Conservation (phyloP, 2,329 filamentous ascomycete species). For the Pestalotiopsis sp. region DNA sequence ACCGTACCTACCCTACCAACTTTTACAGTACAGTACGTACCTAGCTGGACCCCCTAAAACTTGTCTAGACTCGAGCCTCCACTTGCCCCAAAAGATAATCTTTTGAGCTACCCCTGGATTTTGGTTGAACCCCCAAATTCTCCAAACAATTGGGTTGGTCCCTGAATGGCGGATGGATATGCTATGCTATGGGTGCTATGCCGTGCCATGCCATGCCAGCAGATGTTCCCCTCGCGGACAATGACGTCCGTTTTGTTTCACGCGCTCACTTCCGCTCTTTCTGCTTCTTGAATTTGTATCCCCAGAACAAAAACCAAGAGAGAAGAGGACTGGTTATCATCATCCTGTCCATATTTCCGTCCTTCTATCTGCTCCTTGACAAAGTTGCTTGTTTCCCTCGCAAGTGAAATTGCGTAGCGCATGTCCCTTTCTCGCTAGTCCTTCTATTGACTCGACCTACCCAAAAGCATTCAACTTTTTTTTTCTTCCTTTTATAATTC, state of each 20-base stretch:
- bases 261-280: background rate
- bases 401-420: background rate
- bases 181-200: too few species aligned
- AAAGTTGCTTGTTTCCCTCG: background rate
- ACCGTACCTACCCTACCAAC: too few species aligned
- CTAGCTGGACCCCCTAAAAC: background rate
- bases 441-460: background rate
- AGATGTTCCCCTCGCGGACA: background rate
- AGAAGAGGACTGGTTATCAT: background rate
- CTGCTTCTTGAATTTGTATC: background rate
- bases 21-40: too few species aligned
- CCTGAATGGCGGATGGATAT: background rate
- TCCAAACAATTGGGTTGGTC: conserved; percentile 10
- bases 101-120: conserved; percentile 9
- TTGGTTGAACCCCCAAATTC: conserved; percentile 3
- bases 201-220: too few species aligned
- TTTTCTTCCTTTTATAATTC: background rate
- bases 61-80: conserved; percentile 1
- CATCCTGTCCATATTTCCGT: background rate
- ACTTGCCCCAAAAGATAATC: background rate
- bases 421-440: background rate
- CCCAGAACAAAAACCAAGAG: background rate
- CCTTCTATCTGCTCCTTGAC: background rate
- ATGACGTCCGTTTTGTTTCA: conserved; percentile 8
- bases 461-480: background rate